Conservation (phyloP, 139 green algal genomes). For the Astrephomene gubernaculifera region DNA sequence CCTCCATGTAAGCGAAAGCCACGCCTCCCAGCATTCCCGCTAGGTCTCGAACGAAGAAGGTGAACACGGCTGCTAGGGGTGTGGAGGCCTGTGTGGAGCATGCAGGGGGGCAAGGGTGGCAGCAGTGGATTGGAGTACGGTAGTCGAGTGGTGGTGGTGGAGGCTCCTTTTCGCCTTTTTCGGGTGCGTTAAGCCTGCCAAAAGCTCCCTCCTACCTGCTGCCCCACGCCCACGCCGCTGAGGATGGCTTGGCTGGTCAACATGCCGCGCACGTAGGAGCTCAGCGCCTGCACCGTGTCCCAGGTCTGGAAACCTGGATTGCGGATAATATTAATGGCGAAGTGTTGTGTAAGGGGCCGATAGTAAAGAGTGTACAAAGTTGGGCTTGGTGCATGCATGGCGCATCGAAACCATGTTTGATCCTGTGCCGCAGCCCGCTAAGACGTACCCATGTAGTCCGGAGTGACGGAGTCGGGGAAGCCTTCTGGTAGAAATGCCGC, state of each 20-base stretch:
- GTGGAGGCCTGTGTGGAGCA: conserved; percentile 66
- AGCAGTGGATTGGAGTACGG: background rate
- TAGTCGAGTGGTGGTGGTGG: background rate
- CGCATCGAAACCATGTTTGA: background rate
- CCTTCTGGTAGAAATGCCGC: conserved; percentile 72
- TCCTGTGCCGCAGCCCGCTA: background rate
- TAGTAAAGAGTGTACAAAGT: too few species aligned
- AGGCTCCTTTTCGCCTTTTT: too few species aligned
- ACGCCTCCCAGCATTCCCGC: conserved; percentile 78
- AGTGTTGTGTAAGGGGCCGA: too few species aligned
- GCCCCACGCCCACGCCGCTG: conserved; percentile 78
- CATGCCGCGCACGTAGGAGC: conserved; percentile 82
- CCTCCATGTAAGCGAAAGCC: conserved; percentile 72
- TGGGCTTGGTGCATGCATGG: too few species aligned
- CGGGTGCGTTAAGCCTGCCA: background rate
- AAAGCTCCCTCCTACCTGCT: conserved; percentile 35
- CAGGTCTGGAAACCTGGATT: conserved; percentile 46
- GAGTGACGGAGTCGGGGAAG: conserved; percentile 63
- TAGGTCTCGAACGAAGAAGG: conserved; percentile 81
- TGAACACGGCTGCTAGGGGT: conserved; percentile 67
- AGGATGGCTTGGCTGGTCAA: conserved; percentile 78
- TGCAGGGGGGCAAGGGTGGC: background rate
- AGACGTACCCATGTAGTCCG: conserved; percentile 65
- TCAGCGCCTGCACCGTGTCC: conserved; percentile 74
- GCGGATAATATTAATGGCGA: too few species aligned